phyloP scores from a whole-genome alignment of 1,284 basidiomycete genomes.

The Ustilago vetiveriae region DNA sequence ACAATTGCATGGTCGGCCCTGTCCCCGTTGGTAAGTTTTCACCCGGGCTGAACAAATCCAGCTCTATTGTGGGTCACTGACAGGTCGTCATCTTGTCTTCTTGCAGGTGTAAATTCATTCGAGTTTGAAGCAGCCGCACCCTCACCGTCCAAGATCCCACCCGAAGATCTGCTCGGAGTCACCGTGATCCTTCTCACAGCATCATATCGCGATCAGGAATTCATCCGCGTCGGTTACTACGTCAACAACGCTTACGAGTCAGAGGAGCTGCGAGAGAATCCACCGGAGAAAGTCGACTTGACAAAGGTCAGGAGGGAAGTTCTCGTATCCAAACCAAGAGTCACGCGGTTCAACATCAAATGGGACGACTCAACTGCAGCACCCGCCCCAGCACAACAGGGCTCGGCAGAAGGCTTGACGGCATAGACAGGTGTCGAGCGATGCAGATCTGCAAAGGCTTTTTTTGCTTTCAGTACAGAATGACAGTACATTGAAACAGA shows the following conservation, averaged over 20 bases:
- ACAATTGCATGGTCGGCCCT: constrained; percentile 80
- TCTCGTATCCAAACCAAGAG: constrained; percentile 89
- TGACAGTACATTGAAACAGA: background rate
- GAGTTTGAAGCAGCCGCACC: constrained; percentile 78
- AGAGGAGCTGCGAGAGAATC: constrained; percentile 73
- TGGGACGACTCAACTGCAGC: constrained; percentile 60
- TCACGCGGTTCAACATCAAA: constrained; percentile 77
- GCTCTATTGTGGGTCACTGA: too few species aligned
- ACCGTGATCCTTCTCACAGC: constrained; percentile 91
- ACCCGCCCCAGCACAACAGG: constrained; percentile 1
- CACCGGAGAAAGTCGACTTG: constrained; percentile 61
- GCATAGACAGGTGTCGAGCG: background rate
- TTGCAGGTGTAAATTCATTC: constrained; percentile 82
- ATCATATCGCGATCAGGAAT: constrained; percentile 88
- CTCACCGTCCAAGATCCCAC: constrained; percentile 77
- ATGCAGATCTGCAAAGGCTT: too few species aligned
- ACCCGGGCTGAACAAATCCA: too few species aligned
- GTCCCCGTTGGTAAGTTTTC: constrained; percentile 73
- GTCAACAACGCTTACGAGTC: constrained; percentile 98
- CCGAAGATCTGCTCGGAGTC: constrained; percentile 85
- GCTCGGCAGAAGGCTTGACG: constrained; percentile 2
- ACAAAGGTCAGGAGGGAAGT: constrained; percentile 79
- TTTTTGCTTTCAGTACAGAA: background rate
- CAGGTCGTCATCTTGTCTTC: too few species aligned
- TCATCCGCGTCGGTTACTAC: constrained; percentile 98